These are phyloP conservation scores for Pyrenopolyporus hunteri DNA, from an alignment of 495 filamentous ascomycete species.

Conservation along the genomic window DNA sequence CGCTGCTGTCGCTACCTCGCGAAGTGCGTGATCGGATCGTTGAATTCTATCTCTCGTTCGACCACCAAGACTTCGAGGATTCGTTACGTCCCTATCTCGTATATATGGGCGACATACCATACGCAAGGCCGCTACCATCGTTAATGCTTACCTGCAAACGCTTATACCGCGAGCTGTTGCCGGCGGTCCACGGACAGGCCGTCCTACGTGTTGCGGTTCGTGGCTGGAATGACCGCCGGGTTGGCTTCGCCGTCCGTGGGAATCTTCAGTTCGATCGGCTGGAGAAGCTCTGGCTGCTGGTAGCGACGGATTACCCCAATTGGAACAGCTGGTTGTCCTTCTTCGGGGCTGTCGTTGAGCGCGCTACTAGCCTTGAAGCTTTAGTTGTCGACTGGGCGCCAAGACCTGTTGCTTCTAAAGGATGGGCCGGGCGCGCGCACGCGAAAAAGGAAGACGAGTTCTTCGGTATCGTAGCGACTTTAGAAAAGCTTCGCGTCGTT, in stretches of 20 bases:
- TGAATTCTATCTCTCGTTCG: slow-evolving; percentile 34
- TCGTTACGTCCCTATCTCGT: slow-evolving; percentile 33
- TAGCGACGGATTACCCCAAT: slow-evolving; percentile 37
- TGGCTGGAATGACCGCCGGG: slow-evolving; percentile 22
- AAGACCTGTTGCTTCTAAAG: slow-evolving; percentile 12
- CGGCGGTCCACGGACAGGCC: slow-evolving; percentile 30
- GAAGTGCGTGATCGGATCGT: slow-evolving; percentile 44
- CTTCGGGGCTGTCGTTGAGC: slow-evolving; percentile 20
- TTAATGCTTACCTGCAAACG: slow-evolving; percentile 37
- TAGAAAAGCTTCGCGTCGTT: slow-evolving; percentile 25
- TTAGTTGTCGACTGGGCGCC: slow-evolving; percentile 39
- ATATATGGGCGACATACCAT: slow-evolving; percentile 25
- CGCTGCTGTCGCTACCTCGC: slow-evolving; percentile 33
- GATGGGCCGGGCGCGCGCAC: slow-evolving; percentile 29
- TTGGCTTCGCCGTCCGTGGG: slow-evolving; percentile 36
- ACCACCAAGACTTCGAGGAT: slow-evolving; percentile 35
- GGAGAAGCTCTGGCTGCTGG: slow-evolving; percentile 32
- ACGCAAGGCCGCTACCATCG: slow-evolving; percentile 26
- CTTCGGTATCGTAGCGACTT: slow-evolving; percentile 16
- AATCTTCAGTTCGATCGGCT: slow-evolving; percentile 35
- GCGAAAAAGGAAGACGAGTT: slow-evolving; percentile 39
- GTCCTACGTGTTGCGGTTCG: slow-evolving; percentile 26
- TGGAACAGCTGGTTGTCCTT: slow-evolving; percentile 42
- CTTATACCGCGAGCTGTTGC: slow-evolving; percentile 28
- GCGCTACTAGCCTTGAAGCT: slow-evolving; percentile 10